Conservation (phyloP, 176 grass and related monocot species). For the Cenchrus purpureus region DNA sequence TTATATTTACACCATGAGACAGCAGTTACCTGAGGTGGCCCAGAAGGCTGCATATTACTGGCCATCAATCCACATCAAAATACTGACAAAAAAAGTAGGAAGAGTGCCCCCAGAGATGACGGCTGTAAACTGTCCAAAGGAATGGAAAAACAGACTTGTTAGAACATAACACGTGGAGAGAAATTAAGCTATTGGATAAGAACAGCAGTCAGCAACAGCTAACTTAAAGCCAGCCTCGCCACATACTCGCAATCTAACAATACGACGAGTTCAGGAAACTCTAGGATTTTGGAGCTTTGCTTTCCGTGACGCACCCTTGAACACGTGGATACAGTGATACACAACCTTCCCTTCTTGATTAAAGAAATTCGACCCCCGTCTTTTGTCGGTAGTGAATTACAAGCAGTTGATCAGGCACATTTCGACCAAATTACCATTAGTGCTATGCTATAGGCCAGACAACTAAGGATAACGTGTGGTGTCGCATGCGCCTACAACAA, state of each 20-base stretch:
- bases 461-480: background rate
- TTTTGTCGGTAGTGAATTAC: background rate
- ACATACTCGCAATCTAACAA: background rate
- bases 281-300: background rate
- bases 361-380: background rate
- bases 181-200: background rate
- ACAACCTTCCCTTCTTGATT: background rate
- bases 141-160: background rate
- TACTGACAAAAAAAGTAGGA: constrained; percentile 16
- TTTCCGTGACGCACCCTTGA: background rate
- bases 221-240: background rate
- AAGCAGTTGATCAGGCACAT: background rate
- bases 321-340: background rate
- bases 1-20: constrained; percentile 13
- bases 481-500: background rate
- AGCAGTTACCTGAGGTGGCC: constrained; percentile 53
- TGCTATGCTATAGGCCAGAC: background rate
- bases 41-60: constrained; percentile 70
- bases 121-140: constrained; percentile 1
- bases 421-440: background rate
- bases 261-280: background rate
- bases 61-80: constrained; percentile 65
- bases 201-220: background rate
- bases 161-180: background rate
- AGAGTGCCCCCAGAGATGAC: background rate